Conservation (phyloP, 768 basidiomycete species). For the Candolleomyces aberdarensis region DNA sequence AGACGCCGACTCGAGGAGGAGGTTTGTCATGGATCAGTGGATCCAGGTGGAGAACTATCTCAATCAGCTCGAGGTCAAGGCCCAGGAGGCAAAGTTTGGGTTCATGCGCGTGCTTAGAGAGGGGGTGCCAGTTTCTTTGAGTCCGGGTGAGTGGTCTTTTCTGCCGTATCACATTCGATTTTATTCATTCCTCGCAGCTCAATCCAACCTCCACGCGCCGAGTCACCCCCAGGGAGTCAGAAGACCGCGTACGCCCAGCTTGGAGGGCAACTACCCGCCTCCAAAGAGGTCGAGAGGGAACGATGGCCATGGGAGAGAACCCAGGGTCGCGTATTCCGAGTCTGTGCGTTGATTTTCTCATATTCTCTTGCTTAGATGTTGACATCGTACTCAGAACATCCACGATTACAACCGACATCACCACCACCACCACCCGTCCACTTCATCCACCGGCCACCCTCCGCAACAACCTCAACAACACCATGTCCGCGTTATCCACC, state of each 20-base stretch:
- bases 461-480: not conserved
- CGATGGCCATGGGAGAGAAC: slow-evolving; percentile 10
- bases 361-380: too few relatives aligned
- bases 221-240: not conserved
- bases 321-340: slow-evolving; percentile 26
- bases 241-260: slow-evolving; percentile 28
- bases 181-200: not conserved
- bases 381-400: too few relatives aligned
- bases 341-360: slow-evolving; percentile 19
- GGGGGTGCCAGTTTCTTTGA: slow-evolving; percentile 2
- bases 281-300: slow-evolving; percentile 28
- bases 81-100: not conserved
- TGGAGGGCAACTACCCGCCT: slow-evolving; percentile 46
- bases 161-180: not conserved
- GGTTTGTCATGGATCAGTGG: not conserved
- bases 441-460: not conserved
- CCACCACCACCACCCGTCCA: too few relatives aligned
- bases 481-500: slow-evolving; percentile 7
- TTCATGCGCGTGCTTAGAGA: not conserved
- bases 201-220: not conserved
- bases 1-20: not conserved
- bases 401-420: not conserved
- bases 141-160: slow-evolving; percentile 8
- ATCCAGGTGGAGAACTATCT: not conserved
- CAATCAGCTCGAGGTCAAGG: not conserved